Evolutionary conservation across 768 basidiomycete species (phyloP), one percentile per base, ranked within the genome.

Genomic region (Gymnopilus dilepis): DNA sequence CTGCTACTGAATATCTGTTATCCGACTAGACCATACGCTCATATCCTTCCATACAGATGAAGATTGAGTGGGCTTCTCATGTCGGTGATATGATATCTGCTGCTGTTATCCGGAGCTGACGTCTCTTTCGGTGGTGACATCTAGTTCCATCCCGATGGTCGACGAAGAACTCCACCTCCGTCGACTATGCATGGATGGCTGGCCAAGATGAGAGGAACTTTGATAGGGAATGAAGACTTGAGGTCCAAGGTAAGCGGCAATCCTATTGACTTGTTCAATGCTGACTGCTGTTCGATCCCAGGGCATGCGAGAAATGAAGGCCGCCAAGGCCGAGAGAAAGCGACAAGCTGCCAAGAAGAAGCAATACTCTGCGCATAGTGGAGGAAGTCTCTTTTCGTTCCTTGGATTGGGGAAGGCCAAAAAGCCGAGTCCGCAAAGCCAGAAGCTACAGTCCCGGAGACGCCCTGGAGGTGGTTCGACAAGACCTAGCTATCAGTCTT

Each of bases 101-200:
- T 47, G 41, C 19, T 15, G 21, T 28, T 45, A 11, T 37, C 31
- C 19, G 41, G 41, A 34, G 38, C 59, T 47, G 40, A 59, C 45
- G 53, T 19, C 48, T 28, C 9, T 37, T 54, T 26, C 40, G 52
- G 51, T 53, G 22, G 41, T 41, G 17, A 43, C 42, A 9, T 52
- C 21, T 58, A 84, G 81, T 80, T 78, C 65, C 73, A 76, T 61
- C 63, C 78, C 19, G 81, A 83, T 70, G 81, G 80, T 43, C 72
- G 75, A 55, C 79, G 80, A 53, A 76, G 78, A 40, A 79, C 75
- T 45, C 85, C 82, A 50, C 80, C 78, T 31, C 82, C 83, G 41
- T 87, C 83, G 6, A 81, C 82, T 11, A 80, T 90, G 72, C 90
- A 92, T 65, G 90, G 90, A 31, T 92, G 90, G 89, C 77, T 91